Conservation (phyloP, 768 basidiomycete genomes). For the Cystobasidium tubakii region DNA sequence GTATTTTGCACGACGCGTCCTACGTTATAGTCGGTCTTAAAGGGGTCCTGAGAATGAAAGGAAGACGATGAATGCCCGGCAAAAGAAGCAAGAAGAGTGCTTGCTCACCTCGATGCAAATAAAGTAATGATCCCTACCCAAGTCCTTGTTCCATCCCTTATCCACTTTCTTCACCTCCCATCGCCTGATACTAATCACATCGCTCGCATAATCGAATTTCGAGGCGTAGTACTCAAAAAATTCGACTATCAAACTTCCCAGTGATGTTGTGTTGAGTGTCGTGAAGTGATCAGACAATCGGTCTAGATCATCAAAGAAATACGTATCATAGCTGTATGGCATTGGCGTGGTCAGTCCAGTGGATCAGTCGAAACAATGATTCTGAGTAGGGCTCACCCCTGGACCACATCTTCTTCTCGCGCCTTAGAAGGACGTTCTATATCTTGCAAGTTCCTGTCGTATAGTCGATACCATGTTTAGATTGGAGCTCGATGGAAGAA, state of each 20-base stretch:
- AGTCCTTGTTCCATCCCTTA: not conserved
- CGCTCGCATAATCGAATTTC: not conserved
- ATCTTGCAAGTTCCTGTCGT: not conserved
- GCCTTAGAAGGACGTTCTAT: not conserved
- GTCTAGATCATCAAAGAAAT: not conserved
- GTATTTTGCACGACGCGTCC: not conserved
- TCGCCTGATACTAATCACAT: not conserved
- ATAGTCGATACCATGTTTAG: not conserved
- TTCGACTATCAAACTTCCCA: not conserved
- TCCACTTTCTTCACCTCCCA: not conserved
- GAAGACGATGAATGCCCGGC: not conserved
- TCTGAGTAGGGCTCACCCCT: not conserved
- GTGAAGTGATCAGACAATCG: not conserved
- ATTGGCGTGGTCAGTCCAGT: not conserved
- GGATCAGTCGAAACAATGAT: too few relatives aligned
- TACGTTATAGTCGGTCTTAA: constrained; percentile 1
- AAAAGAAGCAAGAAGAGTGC: not conserved
- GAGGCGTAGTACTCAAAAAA: not conserved
- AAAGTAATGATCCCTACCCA: not conserved
- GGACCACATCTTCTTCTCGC: not conserved
- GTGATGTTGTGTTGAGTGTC: not conserved
- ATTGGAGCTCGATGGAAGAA: not conserved
- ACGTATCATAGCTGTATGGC: not conserved
- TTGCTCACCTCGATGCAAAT: constrained; percentile 9
- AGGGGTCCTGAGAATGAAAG: not conserved